Evolutionary conservation across 1,284 basidiomycete genomes (phyloP), one percentile per base, ranked within the genome.

Genomic region (Trichosporon inkin): DNA sequence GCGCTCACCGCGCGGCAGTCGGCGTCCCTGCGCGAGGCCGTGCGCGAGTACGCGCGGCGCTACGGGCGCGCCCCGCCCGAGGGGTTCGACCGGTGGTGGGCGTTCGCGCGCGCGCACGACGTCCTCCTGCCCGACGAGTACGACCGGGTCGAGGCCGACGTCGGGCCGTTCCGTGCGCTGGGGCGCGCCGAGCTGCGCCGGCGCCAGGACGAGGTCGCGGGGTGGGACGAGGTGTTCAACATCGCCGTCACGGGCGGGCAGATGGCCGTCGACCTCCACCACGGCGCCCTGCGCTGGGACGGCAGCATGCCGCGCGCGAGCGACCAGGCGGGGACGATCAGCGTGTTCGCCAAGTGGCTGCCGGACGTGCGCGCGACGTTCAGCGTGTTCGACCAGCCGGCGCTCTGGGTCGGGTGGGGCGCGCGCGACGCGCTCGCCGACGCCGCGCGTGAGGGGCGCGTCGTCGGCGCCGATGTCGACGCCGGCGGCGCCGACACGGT

Each of bases 1-100:
- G 78, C 81, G 22, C 83, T 88, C 61, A 76, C 95, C 11, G 79
- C 78, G 0, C 79, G 82, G 49, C 92, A 95, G 79, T 91, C 88
- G 71, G 81, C 81, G 62, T 88, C 88, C 0, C 80, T 95, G 11
- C 77, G 77, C 16, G 84, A 84, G 22, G 91, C 92, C 0, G 87
- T 90, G 1, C 75, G 74, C 7, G 89, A 92, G 74, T 96, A 96
- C 77, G 83, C 80, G 66, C 77, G 82, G 57, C 81, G 92, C 53
- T 92, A 95, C 72, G 80, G 81, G 1, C 83, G 87, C n/a, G 76
- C 82, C 14, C 92, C 93, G 10, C 93, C 92, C 0, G 84, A 82
- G 58, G 92, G 91, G 0, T 96, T 95, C 67, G 90, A 92, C 71
- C 75, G 83, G 39, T 96, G 93, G 93, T 95, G 88, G 85, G 78